Percentiles rank a stretch among this genome's conserved stretches.
Evolutionary conservation across 192 early-diverging fungal species (phyloP).

Genomic region (Coemansia sp.): DNA sequence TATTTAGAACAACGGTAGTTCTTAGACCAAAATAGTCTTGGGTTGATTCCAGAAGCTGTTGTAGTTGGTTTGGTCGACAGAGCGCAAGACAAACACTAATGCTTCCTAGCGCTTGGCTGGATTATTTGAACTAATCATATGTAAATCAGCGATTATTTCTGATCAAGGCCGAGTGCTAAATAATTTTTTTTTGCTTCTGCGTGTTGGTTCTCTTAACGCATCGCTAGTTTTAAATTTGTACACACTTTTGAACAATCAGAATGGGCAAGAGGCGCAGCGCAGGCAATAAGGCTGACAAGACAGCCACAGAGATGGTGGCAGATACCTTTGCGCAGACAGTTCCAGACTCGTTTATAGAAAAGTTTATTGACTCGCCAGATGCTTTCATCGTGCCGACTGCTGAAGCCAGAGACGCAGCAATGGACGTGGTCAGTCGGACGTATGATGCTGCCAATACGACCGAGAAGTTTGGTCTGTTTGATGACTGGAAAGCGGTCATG

Average conservation of each 20-base stretch:
- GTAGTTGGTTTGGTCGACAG: neutral
- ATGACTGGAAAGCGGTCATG: slow-evolving; percentile 33
- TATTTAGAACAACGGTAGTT: too few relatives aligned
- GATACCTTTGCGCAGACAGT: slow-evolving; percentile 24
- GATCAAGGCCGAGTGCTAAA: neutral
- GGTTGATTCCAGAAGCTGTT: neutral
- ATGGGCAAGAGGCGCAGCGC: slow-evolving; percentile 19
- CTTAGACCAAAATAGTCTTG: too few relatives aligned
- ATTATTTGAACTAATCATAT: neutral
- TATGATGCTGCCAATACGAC: slow-evolving; percentile 44
- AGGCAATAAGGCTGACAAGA: neutral
- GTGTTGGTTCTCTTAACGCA: neutral
- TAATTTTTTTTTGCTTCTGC: slow-evolving; percentile 4
- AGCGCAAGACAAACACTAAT: neutral
- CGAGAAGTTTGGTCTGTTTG: slow-evolving; percentile 50
- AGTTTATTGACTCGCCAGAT: slow-evolving; percentile 30
- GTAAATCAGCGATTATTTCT: too few relatives aligned
- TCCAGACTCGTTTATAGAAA: slow-evolving; percentile 40
- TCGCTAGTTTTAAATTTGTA: neutral
- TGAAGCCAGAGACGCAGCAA: slow-evolving; percentile 30
- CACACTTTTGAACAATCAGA: neutral
- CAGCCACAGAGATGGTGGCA: neutral
- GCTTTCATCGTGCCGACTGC: slow-evolving; percentile 38
- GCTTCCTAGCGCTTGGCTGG: neutral
- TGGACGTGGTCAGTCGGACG: slow-evolving; percentile 43